Base-by-base conservation (phyloP, 2,329 filamentous ascomycete species). In the Penicillium frequentans region DNA sequence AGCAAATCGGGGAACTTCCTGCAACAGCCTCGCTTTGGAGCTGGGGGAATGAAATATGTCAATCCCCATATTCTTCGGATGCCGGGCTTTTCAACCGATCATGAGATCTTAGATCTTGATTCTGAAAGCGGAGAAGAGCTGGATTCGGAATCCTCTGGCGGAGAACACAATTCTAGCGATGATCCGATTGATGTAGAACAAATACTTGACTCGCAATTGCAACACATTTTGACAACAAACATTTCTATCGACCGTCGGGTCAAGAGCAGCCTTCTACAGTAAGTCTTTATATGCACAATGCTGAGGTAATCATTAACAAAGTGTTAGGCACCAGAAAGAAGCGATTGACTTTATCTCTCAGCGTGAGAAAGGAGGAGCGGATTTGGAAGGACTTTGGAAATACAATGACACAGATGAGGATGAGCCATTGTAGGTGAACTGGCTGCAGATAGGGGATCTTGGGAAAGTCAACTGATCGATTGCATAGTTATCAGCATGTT, bases 381-480 rank as follows among this genome's bases (percentile, higher is more conserved):
- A 46, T 24, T 29, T 37, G 29, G 42, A 54, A 44, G 45, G 51
- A 21, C 31, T 54, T 10, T 54, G 51, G 51, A 46, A 14, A 27
- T 54, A 54, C 9, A 54, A 54, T 42, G 43, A 54, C 10, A 37
- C 43, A 10, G 51, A 54, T 39, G 51, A 54, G 23, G 51, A 54
- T 47, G 51, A 54, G 13, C 51, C 51, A 39, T 47, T 54, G 51
- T 54, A 29, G 27, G 43, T n/a, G 10, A n/a, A 8, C 2, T 3
- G 14, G 29, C 0, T 13, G 5, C 35, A 19, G 16, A 37, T 37
- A 19, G 14, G 5, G 11, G 29, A 0, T 1, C 23, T 37, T 8
- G 33, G 16, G 16, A 5, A 37, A 16, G 6, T n/a, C 8, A 9
- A n/a, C 16, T 39, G 11, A 39, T 19, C 7, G n/a, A 11, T 19